Conservation (phyloP, 1,284 basidiomycete species). For the Cryptococcus hybrid region DNA sequence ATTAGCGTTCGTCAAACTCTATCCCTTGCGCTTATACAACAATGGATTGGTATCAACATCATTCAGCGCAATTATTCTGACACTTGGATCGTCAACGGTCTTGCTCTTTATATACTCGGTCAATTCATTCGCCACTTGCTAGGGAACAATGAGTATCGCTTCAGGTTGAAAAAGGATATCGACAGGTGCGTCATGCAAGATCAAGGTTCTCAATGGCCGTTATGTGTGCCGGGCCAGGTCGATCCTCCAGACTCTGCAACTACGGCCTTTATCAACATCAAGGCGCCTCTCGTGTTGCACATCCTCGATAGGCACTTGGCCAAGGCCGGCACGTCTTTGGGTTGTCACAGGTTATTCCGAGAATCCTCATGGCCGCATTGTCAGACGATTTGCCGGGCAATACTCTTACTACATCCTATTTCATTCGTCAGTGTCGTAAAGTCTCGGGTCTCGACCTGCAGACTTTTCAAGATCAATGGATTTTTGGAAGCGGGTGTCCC, state of each 20-base stretch:
- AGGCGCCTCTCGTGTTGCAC: constrained; percentile 91
- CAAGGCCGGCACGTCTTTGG: constrained; percentile 94
- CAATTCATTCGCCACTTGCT: constrained; percentile 83
- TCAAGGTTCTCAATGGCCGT: constrained; percentile 83
- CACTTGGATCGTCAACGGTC: constrained; percentile 91
- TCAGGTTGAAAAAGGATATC: constrained; percentile 94
- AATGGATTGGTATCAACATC: constrained; percentile 98
- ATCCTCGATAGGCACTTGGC: constrained; percentile 91
- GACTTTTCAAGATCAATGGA: constrained; percentile 96
- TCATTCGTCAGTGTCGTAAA: constrained; percentile 89
- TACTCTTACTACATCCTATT: constrained; percentile 82
- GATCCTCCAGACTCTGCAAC: constrained; percentile 78
- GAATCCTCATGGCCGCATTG: constrained; percentile 90
- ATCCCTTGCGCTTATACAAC: constrained; percentile 84
- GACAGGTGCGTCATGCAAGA: constrained; percentile 88
- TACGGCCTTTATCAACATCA: constrained; percentile 88
- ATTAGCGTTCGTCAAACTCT: constrained; percentile 85
- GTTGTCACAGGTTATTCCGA: constrained; percentile 89
- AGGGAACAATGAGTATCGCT: constrained; percentile 97
- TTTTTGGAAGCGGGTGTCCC: constrained; percentile 96
- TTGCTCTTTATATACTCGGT: constrained; percentile 86
- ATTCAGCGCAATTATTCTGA: constrained; percentile 93
- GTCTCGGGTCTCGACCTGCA: constrained; percentile 87
- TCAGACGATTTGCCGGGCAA: constrained; percentile 87
- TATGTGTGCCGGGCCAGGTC: constrained; percentile 78